Conservation (phyloP, 169 alveolate species). For the Plasmodium knowlesi region DNA sequence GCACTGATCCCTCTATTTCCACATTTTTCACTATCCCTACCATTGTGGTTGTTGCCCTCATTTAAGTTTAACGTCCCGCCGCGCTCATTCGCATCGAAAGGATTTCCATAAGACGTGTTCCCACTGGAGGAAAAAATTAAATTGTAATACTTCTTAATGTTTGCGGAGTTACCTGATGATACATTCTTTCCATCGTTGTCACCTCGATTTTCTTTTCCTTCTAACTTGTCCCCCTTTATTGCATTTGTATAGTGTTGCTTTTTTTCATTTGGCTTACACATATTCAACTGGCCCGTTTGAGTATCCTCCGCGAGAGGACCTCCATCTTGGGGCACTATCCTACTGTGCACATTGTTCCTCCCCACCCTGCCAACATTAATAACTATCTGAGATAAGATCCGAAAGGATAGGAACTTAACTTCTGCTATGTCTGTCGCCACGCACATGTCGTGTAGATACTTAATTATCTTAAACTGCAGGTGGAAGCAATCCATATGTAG, state of each 20-base stretch:
- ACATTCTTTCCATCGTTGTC: not conserved
- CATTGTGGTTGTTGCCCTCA: not conserved
- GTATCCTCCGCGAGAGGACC: not conserved
- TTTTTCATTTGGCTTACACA: not conserved
- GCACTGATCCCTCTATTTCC: not conserved
- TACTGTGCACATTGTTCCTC: not conserved
- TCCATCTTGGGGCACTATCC: not conserved
- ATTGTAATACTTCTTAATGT: conserved; percentile 59
- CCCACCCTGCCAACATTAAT: conserved; percentile 8
- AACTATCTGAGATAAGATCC: conserved; percentile 37
- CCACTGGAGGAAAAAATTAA: conserved; percentile 17
- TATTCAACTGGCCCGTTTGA: not conserved
- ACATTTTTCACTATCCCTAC: not conserved
- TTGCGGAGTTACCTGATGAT: conserved; percentile 25
- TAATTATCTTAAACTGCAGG: conserved; percentile 34
- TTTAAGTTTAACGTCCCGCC: too few species aligned
- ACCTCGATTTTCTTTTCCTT: not conserved
- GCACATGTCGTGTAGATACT: conserved; percentile 56
- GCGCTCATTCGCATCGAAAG: conserved; percentile 31
- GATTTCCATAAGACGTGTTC: conserved; percentile 15
- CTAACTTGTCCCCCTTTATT: not conserved
- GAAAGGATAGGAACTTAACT: conserved; percentile 37
- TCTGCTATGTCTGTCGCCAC: conserved; percentile 38
- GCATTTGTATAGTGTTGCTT: not conserved
- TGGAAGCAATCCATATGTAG: conserved; percentile 13